Conservation (phyloP, 768 basidiomycete genomes). For the Naganishia friedmannii region DNA sequence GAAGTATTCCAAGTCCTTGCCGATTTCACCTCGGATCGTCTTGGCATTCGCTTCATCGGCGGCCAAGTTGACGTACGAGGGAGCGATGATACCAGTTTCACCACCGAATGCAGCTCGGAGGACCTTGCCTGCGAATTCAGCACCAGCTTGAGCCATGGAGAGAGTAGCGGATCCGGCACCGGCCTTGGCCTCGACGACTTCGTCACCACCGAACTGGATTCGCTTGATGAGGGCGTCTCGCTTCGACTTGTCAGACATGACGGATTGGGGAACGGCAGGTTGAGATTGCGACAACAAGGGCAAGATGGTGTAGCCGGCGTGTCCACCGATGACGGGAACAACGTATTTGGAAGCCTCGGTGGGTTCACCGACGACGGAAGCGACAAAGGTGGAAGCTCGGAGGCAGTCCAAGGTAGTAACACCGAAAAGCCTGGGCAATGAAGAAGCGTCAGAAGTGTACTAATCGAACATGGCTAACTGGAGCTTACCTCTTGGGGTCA, state of each 20-base stretch:
- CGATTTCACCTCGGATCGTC: conserved; percentile 75
- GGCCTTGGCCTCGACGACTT: conserved; percentile 97
- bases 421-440: conserved; percentile 73
- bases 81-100: conserved; percentile 69
- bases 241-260: conserved; percentile 58
- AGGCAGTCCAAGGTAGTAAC: conserved; percentile 97
- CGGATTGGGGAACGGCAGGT: conserved; percentile 54
- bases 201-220: conserved; percentile 94
- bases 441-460: not conserved
- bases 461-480: not conserved
- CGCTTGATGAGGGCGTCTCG: conserved; percentile 72
- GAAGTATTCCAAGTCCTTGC: conserved; percentile 90
- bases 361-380: conserved; percentile 59
- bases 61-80: conserved; percentile 76
- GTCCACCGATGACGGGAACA: conserved; percentile 91
- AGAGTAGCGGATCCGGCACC: conserved; percentile 91
- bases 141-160: conserved; percentile 73
- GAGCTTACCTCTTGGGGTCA: conserved; percentile 76
- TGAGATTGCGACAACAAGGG: conserved; percentile 89
- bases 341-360: conserved; percentile 59
- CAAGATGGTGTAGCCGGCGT: conserved; percentile 90
- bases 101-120: conserved; percentile 63
- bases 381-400: conserved; percentile 92
- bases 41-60: conserved; percentile 65
- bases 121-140: conserved; percentile 65